A percentile compares a stretch with the other conserved stretches of the same genome.
phyloP scores from a whole-genome alignment of 2,329 filamentous ascomycete species.

The Madurella mycetomatis region DNA sequence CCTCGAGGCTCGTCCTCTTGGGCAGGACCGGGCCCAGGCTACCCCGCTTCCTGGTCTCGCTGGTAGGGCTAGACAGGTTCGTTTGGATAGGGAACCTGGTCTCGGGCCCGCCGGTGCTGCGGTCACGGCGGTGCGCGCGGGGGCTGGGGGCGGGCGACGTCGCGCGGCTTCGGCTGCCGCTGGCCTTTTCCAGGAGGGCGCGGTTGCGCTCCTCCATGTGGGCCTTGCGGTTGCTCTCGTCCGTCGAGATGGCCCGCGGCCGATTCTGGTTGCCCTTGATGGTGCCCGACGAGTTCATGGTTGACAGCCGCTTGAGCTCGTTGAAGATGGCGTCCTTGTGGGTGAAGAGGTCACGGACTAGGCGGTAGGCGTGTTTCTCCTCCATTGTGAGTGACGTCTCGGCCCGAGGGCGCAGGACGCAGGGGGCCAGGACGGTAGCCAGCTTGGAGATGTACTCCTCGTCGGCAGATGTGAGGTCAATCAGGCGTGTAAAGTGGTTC shows the following conservation, averaged over 20 bases:
- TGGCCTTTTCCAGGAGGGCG: conserved; percentile 66
- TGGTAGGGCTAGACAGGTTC: conserved; percentile 53
- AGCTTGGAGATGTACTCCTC: conserved; percentile 76
- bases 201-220: conserved; percentile 91
- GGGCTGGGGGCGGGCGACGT: conserved; percentile 66
- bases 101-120: conserved; percentile 66
- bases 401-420: conserved; percentile 78
- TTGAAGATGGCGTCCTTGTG: conserved; percentile 95
- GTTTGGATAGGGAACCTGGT: conserved; percentile 83
- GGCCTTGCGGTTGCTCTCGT: conserved; percentile 90
- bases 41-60: conserved; percentile 43
- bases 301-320: conserved; percentile 86
- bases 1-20: conserved; percentile 72
- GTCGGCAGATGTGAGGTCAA: conserved; percentile 93
- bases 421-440: conserved; percentile 72
- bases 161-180: conserved; percentile 63
- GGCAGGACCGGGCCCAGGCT: conserved; percentile 48
- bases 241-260: conserved; percentile 83
- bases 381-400: conserved; percentile 93
- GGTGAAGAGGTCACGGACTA: conserved; percentile 85
- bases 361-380: conserved; percentile 85
- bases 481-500: conserved; percentile 94
- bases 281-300: conserved; percentile 61
- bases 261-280: conserved; percentile 48
- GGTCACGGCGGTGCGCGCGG: conserved; percentile 68